Evolutionary conservation across 2,329 filamentous ascomycete genomes (phyloP), one percentile per base, ranked within the genome.

Genomic region (Hypocrella siamensis): DNA sequence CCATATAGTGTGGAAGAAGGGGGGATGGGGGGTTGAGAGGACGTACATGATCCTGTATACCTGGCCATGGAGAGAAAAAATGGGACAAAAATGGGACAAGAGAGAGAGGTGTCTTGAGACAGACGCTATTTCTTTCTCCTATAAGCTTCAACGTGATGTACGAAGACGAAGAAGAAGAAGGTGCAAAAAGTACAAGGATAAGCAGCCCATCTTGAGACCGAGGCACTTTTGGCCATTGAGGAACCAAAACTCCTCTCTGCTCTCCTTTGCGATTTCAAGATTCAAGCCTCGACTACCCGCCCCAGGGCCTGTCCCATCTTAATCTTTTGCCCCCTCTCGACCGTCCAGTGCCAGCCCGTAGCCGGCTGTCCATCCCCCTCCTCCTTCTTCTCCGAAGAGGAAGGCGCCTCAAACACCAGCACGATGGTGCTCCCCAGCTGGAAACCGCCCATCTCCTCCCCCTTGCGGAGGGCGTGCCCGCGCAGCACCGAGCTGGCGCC

Each of bases 361-460:
- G 65, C 70, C 33, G 67, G 58, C 31, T 66, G 60, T 1, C 63
- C 64, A 15, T 60, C 63, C 19, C 60, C 60, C 6, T 55, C 58
- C 35, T 63, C 63, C 52, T 70, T 75, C 2, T 74, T 41, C 1
- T n/a, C n/a, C n/a, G n/a, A n/a, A n/a, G n/a, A n/a, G n/a, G n/a
- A n/a, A n/a, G 90, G 90, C 10, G 90, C 90, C 58, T 98, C 92
- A 49, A 98, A 98, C 1, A 98, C 85, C 32, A 98, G 63, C 25
- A 98, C 90, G 42, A 98, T 77, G 1, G 88, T 93, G 52, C 84
- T 93, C 15, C 90, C 90, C 4, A 98, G 66, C 60, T 92, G 84
- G 59, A 98, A 98, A 0, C 90, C 92, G 33, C 90, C 90, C 85
- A 98, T 96, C 56, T 98, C 90, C 50, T 96, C 88, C 22, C 90